Evolutionary conservation across 2,329 filamentous ascomycete species (phyloP).

Genomic region (Pseudopyricularia javanii): DNA sequence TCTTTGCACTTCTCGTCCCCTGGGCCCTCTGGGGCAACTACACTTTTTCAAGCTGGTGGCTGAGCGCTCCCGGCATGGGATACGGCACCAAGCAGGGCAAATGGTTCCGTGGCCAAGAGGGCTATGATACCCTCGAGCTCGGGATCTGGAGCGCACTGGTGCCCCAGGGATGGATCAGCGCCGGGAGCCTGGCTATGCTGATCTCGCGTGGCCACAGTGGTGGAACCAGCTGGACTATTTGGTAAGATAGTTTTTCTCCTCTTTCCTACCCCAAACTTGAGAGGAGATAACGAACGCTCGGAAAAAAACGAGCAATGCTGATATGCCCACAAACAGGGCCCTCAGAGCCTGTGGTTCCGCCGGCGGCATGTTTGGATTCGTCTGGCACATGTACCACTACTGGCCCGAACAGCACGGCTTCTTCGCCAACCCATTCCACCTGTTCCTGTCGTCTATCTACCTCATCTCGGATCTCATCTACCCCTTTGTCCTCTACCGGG

Average conservation of each 20-base stretch:
- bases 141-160: conserved; percentile 34
- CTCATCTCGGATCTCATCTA: conserved; percentile 30
- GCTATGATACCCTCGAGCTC: conserved; percentile 34
- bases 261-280: neutral
- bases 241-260: conserved; percentile 22
- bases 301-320: neutral
- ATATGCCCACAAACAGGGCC: conserved; percentile 22
- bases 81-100: conserved; percentile 30
- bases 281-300: neutral
- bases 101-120: conserved; percentile 25
- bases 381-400: conserved; percentile 29
- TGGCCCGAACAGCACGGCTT: conserved; percentile 39
- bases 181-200: conserved; percentile 28
- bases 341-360: conserved; percentile 28
- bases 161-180: conserved; percentile 27
- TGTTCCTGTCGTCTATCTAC: conserved; percentile 27
- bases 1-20: conserved; percentile 24
- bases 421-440: conserved; percentile 25
- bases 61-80: conserved; percentile 22
- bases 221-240: conserved; percentile 33
- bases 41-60: conserved; percentile 34
- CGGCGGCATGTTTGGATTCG: conserved; percentile 24
- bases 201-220: conserved; percentile 32
- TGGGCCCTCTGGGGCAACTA: conserved; percentile 23
- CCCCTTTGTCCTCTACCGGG: conserved; percentile 17